phyloP scores from a whole-genome alignment of 2,329 filamentous ascomycete genomes.

The Pseudocercospora macadamiae region DNA sequence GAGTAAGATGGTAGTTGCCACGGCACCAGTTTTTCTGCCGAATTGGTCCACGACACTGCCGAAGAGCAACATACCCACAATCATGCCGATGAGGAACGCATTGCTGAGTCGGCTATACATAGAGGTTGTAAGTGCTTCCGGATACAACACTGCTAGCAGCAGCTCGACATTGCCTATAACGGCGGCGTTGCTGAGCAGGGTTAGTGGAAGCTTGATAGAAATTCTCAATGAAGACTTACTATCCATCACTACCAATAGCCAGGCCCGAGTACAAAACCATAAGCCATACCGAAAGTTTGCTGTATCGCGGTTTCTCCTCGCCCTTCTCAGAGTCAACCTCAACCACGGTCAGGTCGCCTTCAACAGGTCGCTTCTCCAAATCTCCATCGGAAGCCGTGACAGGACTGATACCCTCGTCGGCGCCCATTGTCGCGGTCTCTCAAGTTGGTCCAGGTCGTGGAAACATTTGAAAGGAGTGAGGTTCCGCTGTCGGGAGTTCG shows the following conservation, averaged over 20 bases:
- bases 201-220: not conserved
- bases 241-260: constrained; percentile 41
- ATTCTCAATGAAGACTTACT: constrained; percentile 13
- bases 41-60: constrained; percentile 39
- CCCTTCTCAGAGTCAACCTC: constrained; percentile 7
- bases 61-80: constrained; percentile 41
- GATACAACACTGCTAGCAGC: constrained; percentile 39
- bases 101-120: constrained; percentile 40
- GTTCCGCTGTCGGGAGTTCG: not conserved
- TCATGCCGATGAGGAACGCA: constrained; percentile 41
- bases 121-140: constrained; percentile 33
- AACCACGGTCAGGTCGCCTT: not conserved
- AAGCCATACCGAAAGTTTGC: constrained; percentile 37
- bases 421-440: not conserved
- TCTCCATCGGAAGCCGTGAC: not conserved
- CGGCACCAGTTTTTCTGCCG: constrained; percentile 40
- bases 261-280: constrained; percentile 42
- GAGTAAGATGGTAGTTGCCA: constrained; percentile 39
- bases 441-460: not conserved
- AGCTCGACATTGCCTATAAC: constrained; percentile 41
- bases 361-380: not conserved
- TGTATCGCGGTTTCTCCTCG: constrained; percentile 4
- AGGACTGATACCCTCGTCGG: not conserved
- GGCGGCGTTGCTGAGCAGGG: constrained; percentile 32
- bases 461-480: not conserved